Evolutionary conservation across 78 protist species (phyloP).

Genomic region (Salpingoeca rosetta): DNA sequence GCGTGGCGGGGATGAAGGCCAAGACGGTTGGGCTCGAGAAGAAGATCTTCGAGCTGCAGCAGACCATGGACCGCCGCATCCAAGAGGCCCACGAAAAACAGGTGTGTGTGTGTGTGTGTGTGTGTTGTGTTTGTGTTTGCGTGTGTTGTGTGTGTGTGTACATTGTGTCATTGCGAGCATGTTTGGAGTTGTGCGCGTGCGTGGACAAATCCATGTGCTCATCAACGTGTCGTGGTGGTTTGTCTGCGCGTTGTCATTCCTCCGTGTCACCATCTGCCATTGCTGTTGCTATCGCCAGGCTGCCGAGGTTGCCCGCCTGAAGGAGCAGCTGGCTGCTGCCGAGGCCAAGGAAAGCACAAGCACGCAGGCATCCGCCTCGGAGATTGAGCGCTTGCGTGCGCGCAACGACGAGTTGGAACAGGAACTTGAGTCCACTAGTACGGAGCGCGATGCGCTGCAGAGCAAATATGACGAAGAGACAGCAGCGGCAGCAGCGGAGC

Average conservation of each 20-base stretch:
- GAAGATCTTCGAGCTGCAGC: slow-evolving; percentile 14
- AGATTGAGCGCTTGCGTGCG: neutral
- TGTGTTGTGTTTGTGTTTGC: no score
- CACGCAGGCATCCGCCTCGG: neutral
- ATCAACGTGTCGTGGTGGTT: no score
- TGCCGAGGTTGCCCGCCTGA: neutral
- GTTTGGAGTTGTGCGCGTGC: no score
- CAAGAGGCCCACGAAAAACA: neutral
- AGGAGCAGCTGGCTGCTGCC: neutral
- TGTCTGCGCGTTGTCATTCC: no score
- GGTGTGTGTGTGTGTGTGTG: neutral
- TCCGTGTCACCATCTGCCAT: no score
- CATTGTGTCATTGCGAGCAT: no score
- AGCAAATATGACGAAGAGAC: neutral
- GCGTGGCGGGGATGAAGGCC: neutral
- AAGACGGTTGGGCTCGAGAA: slow-evolving; percentile 17
- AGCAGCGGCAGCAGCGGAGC: neutral
- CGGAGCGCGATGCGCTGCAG: neutral
- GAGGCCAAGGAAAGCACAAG: neutral
- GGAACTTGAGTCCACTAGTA: neutral
- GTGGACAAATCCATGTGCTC: no score
- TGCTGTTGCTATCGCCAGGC: no score
- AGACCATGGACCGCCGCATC: neutral
- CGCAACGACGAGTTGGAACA: neutral
- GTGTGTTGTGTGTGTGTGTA: no score